Conservation (phyloP, 306 rosid species). For the Corylus avellana region DNA sequence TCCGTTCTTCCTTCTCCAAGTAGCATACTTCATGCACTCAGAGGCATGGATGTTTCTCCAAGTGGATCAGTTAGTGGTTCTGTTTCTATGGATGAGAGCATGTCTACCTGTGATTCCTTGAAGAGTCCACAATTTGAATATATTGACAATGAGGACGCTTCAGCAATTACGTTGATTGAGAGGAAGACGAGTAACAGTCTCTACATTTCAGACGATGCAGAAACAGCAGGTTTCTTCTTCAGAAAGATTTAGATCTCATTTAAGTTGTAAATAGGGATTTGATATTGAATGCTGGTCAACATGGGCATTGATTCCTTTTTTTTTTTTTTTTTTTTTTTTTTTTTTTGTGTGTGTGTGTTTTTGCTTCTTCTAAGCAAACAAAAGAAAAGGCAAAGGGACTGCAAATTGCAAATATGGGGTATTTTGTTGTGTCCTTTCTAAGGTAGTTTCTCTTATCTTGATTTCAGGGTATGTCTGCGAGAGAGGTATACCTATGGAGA, state of each 20-base stretch:
- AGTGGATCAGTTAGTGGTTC: constrained; percentile 35
- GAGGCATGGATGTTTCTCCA: constrained; percentile 35
- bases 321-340: background rate
- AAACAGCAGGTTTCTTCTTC: constrained; percentile 38
- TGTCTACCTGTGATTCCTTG: constrained; percentile 42
- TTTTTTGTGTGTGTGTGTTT: too few species aligned
- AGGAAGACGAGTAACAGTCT: constrained; percentile 31
- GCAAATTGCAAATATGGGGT: constrained; percentile 15
- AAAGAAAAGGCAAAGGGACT: too few species aligned
- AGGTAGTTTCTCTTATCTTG: constrained; percentile 5
- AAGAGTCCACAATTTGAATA: constrained; percentile 40
- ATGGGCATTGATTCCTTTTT: background rate
- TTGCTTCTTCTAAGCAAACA: too few species aligned
- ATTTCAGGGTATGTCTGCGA: constrained; percentile 36
- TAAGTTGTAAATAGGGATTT: background rate
- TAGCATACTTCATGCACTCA: constrained; percentile 21
- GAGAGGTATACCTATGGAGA: constrained; percentile 17
- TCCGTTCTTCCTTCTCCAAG: constrained; percentile 22
- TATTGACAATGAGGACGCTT: constrained; percentile 30
- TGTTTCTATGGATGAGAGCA: constrained; percentile 40
- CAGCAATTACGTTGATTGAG: constrained; percentile 39
- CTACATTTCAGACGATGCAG: constrained; percentile 32
- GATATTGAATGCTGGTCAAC: constrained; percentile 13
- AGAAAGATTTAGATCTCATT: constrained; percentile 15
- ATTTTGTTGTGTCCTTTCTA: background rate